Evolutionary conservation across 441 rosid genomes (phyloP).

Genomic region (Eruca vesicaria): DNA sequence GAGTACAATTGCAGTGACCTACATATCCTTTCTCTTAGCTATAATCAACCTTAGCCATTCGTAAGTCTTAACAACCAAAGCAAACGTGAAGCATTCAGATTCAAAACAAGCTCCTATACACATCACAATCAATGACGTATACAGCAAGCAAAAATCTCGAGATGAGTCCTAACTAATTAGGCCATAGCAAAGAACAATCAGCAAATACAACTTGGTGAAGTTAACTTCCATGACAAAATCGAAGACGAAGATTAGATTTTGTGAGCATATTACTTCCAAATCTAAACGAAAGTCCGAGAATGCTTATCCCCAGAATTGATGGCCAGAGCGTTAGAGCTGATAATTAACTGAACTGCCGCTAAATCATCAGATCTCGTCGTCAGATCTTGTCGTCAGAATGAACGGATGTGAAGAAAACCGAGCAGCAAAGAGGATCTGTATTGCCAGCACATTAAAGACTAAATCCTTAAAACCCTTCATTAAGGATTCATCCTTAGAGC

Average conservation of each 20-base stretch:
- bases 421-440: too few species aligned
- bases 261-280: too few species aligned
- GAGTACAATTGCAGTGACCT: too few species aligned
- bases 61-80: neutral
- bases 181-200: neutral
- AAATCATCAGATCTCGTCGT: constrained; percentile 90
- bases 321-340: constrained; percentile 60
- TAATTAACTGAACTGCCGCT: constrained; percentile 50
- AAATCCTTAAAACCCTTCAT: too few species aligned
- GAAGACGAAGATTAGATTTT: neutral
- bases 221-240: neutral
- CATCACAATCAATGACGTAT: neutral
- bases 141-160: too few species aligned
- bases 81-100: neutral
- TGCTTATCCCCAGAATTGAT: constrained; percentile 90
- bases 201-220: neutral
- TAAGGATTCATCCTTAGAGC: too few species aligned
- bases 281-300: constrained; percentile 85
- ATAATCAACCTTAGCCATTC: too few species aligned
- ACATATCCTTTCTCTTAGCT: too few species aligned
- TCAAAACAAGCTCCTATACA: neutral
- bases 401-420: constrained; percentile 75
- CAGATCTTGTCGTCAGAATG: too few species aligned
- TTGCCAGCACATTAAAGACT: too few species aligned
- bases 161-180: constrained; percentile 7